These are phyloP conservation scores for Macrocystidia cucumis DNA, from an alignment of 1,284 basidiomycete species.

Conservation along the genomic window DNA sequence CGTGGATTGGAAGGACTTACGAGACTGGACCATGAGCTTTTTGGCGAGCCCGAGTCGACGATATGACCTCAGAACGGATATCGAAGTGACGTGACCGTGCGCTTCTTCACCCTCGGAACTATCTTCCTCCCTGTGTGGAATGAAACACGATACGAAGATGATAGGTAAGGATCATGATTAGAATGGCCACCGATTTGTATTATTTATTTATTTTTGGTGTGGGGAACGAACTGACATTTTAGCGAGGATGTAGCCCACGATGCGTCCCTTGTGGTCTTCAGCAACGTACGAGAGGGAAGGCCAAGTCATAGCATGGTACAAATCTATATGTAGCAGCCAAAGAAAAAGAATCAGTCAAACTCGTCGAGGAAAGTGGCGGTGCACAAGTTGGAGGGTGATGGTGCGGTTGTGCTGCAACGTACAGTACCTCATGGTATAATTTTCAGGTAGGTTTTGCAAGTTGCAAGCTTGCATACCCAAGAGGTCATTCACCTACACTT, in stretches of 20 bases:
- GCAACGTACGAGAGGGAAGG: conserved; percentile 93
- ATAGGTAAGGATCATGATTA: conserved; percentile 6
- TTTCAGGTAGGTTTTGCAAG: conserved; percentile 82
- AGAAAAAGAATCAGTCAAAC: neutral
- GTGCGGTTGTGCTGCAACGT: conserved; percentile 19
- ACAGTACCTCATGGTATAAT: conserved; percentile 87
- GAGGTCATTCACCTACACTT: conserved; percentile 55
- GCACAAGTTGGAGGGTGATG: neutral
- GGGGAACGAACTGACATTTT: conserved; percentile 61
- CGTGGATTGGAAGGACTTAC: too few species aligned
- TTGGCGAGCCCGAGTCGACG: conserved; percentile 82
- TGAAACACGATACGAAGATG: neutral
- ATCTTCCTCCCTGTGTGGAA: conserved; percentile 36
- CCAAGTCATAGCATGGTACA: conserved; percentile 89
- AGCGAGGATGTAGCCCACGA: conserved; percentile 92
- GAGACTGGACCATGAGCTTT: conserved; percentile 82
- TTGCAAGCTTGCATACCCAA: conserved; percentile 79
- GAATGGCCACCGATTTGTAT: too few species aligned
- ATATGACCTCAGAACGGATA: conserved; percentile 83
- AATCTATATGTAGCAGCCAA: conserved; percentile 43
- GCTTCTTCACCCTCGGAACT: conserved; percentile 59
- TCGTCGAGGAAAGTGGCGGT: neutral
- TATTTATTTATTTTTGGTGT: too few species aligned
- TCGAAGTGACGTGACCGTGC: conserved; percentile 87
- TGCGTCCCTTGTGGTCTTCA: conserved; percentile 81